Evolutionary conservation across 129 eudicot genomes (phyloP).

Genomic region (Centella asiatica): DNA sequence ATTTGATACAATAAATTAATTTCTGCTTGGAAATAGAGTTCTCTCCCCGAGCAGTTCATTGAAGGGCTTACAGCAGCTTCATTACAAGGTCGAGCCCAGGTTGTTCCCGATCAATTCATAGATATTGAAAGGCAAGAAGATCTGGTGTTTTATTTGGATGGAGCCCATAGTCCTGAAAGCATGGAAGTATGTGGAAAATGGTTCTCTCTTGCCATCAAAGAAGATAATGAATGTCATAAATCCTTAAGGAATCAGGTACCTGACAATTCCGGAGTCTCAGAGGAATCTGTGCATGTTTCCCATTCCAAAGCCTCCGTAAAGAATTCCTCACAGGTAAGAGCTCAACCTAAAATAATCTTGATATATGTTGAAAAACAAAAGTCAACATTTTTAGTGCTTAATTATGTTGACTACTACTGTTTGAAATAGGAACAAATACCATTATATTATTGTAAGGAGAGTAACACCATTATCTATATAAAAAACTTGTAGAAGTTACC

Average conservation of each 20-base stretch:
- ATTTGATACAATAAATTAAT: slow-evolving; percentile 9
- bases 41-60: slow-evolving; percentile 75
- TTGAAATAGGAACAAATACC: background rate
- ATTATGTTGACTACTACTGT: background rate
- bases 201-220: slow-evolving; percentile 61
- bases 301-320: slow-evolving; percentile 27
- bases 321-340: slow-evolving; percentile 59
- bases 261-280: slow-evolving; percentile 25
- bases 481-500: background rate
- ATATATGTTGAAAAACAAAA: background rate
- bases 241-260: slow-evolving; percentile 16
- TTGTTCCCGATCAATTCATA: slow-evolving; percentile 48
- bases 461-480: background rate
- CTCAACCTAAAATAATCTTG: background rate
- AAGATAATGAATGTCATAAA: slow-evolving; percentile 24
- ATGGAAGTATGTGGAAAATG: slow-evolving; percentile 92
- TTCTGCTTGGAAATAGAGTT: slow-evolving; percentile 37
- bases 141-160: slow-evolving; percentile 79
- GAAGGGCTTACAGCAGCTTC: slow-evolving; percentile 72
- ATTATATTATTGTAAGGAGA: background rate
- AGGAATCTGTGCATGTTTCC: slow-evolving; percentile 23
- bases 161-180: slow-evolving; percentile 98
- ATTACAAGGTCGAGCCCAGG: slow-evolving; percentile 90
- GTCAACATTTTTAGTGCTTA: background rate
- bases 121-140: slow-evolving; percentile 49